These are phyloP conservation scores for Apodospora peruviana DNA, from an alignment of 495 filamentous ascomycete species.

Conservation along the genomic window DNA sequence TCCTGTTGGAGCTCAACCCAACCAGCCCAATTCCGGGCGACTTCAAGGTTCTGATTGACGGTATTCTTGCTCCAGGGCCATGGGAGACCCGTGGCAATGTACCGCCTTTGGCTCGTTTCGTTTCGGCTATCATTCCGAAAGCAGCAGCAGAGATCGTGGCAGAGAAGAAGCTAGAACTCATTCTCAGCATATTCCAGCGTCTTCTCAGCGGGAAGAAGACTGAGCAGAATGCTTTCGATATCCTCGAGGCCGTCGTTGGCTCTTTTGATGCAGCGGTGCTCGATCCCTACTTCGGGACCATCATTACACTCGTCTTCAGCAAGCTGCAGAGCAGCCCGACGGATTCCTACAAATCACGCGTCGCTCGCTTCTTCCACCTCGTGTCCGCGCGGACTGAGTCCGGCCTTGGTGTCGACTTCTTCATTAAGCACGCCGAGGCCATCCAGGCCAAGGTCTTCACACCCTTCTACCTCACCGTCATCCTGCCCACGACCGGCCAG, in stretches of 20 bases:
- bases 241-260: constrained; percentile 72
- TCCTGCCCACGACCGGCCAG: constrained; percentile 82
- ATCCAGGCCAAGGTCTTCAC: constrained; percentile 78
- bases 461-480: constrained; percentile 74
- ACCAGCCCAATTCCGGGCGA: constrained; percentile 64
- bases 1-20: constrained; percentile 78
- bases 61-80: constrained; percentile 65
- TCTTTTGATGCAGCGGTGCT: constrained; percentile 63
- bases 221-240: constrained; percentile 79
- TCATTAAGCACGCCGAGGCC: constrained; percentile 72
- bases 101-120: constrained; percentile 77
- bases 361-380: constrained; percentile 89
- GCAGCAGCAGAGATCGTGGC: constrained; percentile 63
- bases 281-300: constrained; percentile 69
- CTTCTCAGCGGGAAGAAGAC: constrained; percentile 67
- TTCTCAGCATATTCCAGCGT: constrained; percentile 89
- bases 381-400: constrained; percentile 66
- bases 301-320: constrained; percentile 76
- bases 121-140: constrained; percentile 78
- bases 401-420: constrained; percentile 85
- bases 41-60: constrained; percentile 68
- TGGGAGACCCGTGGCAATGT: constrained; percentile 94
- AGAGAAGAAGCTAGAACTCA: constrained; percentile 64
- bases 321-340: constrained; percentile 71
- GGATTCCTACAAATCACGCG: constrained; percentile 72